Evolutionary conservation across 306 rosid species (phyloP), one percentile per base, ranked within the genome.

Genomic region (Abrus pulchellus): DNA sequence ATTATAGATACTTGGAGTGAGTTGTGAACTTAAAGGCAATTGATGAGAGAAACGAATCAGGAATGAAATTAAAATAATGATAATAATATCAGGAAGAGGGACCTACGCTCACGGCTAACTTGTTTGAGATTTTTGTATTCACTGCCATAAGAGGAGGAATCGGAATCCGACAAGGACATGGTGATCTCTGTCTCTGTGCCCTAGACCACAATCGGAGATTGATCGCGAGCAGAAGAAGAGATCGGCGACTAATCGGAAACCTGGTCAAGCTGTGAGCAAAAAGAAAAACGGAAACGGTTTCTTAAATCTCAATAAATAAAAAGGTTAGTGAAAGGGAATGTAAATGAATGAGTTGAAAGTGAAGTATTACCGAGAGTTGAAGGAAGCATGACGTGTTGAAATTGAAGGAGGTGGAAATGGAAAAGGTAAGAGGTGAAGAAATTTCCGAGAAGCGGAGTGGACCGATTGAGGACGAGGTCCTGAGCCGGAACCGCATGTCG

Each of bases 161-260:
- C 87, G 76, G 87, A 83, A 80, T 80, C 87, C 9, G 87, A 80
- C 63, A 83, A 5, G 1, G 87, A 75, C 82, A 78, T 82, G 78
- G 55, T 20, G 44, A 11, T 59, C 76, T 30, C 9, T 27, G 63
- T 52, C 71, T 66, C 81, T n/a, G 40, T 45, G 43, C 48, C 77
- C 73, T 72, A 77, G 47, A 82, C 79, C 72, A 75, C 45, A 77
- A 55, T 34, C 65, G 54, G 44, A n/a, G 77, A 77, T 49, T 44
- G 85, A 81, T 68, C 67, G 34, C 14, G 54, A 75, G n/a, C 43
- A 6, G 75, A 71, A 54, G 20, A 20, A 52, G 50, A 61, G 83
- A 85, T 85, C 83, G 75, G 29, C 63, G 82, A 44, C 34, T 54
- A 63, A 72, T 61, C 78, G 72, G 74, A 61, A 64, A 59, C 63